Evolutionary conservation across 441 rosid species (phyloP).

Genomic region (Euphorbia schlechtendalii): DNA sequence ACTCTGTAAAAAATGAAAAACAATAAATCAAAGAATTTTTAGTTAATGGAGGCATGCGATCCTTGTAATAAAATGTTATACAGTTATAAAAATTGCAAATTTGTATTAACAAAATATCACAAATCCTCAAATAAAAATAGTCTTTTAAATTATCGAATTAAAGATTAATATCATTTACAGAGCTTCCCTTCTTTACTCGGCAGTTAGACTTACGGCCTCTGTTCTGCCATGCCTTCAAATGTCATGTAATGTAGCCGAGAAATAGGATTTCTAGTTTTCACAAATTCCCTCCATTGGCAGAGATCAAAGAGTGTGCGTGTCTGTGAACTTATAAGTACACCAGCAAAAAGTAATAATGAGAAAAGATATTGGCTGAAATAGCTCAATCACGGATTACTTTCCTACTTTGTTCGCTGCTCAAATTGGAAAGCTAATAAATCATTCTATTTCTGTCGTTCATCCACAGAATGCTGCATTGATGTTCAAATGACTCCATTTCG

Average conservation of each 20-base stretch:
- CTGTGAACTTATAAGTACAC: not conserved
- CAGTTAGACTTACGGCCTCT: not conserved
- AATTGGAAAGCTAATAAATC: not conserved
- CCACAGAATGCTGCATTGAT: not conserved
- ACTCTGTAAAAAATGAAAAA: too few species aligned
- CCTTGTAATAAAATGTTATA: too few species aligned
- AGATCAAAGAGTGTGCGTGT: not conserved
- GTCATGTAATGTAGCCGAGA: not conserved
- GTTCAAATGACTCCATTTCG: not conserved
- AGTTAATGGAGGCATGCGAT: too few species aligned
- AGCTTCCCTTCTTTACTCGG: not conserved
- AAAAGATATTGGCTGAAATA: not conserved
- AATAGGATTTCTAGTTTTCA: not conserved
- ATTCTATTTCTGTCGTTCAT: not conserved
- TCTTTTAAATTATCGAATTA: too few species aligned
- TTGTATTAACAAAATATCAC: too few species aligned
- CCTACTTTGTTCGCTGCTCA: not conserved
- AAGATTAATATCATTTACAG: too few species aligned
- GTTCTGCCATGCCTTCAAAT: not conserved
- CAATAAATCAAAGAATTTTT: too few species aligned
- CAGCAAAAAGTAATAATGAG: not conserved
- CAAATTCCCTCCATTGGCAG: not conserved
- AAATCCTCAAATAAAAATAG: too few species aligned
- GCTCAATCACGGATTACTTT: conserved; percentile 5
- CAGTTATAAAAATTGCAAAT: too few species aligned